Evolutionary conservation across 495 filamentous ascomycete genomes (phyloP), one percentile per base, ranked within the genome.

Genomic region (Penicillium maclennaniae): DNA sequence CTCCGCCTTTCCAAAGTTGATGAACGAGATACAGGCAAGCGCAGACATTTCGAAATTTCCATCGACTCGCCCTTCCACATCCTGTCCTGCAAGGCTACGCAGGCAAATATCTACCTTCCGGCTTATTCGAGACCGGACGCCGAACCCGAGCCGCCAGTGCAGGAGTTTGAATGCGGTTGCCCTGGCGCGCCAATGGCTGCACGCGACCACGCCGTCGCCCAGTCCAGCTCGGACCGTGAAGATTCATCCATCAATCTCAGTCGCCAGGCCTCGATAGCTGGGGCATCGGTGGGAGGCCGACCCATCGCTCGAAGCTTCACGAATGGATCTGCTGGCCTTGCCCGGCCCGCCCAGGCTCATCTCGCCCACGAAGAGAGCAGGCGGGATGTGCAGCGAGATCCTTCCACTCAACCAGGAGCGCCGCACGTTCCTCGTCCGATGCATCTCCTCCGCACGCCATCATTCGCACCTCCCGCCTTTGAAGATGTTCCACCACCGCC

Each of bases 41-140:
- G 93, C 43, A 83, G 93, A 21, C 95, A 97, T 66, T 98, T 97
- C 54, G 93, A 98, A 67, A 98, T 98, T 57, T 97, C 93, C 52
- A 98, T 98, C 58, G 93, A 98, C 72, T 96, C 91, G 14, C 93
- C 93, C 8, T 95, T 97, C 66, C 92, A 96, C 56, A 87, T 97
- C 36, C 87, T 98, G 20, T 92, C 91, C 54, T 98, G 93, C 71
- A 90, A 84, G 44, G 93, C 95, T 8, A 93, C 91, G 1, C 87
- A 91, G 65, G 89, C 89, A 20, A 97, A 97, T 69, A 93, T 88
- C 17, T 82, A 84, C 25, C 82, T 98, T 14, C 93, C 93, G 1
- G 87, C 88, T 17, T 98, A 98, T 61, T 84, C 82, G 21, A 80
- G 81, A 16, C 79, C 83, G 7, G 76, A 85, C 23, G 72, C 76